Conservation (phyloP, 2,329 filamentous ascomycete species). For the Colletotrichum tropicale region DNA sequence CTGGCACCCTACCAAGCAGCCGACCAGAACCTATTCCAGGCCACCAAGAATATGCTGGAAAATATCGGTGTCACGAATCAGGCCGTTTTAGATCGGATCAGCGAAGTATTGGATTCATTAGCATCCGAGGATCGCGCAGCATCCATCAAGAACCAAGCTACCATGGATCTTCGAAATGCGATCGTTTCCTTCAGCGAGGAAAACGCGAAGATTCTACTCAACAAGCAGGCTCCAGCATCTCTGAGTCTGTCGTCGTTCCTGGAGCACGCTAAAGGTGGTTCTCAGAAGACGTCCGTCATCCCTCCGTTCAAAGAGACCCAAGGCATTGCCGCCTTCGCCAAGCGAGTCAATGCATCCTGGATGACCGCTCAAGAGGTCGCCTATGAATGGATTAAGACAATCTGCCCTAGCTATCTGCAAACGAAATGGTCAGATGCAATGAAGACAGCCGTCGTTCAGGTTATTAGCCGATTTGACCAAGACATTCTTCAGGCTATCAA, state of each 20-base stretch:
- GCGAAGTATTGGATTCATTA: conserved; percentile 57
- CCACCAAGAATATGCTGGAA: conserved; percentile 59
- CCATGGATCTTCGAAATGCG: conserved; percentile 53
- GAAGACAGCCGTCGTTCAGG: conserved; percentile 61
- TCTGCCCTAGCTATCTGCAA: conserved; percentile 56
- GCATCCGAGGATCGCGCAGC: conserved; percentile 54
- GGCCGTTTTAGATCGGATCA: conserved; percentile 47
- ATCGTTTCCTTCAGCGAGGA: conserved; percentile 58
- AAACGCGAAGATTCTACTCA: conserved; percentile 56
- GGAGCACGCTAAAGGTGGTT: conserved; percentile 64
- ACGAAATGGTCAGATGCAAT: conserved; percentile 62
- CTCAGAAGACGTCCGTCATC: conserved; percentile 52
- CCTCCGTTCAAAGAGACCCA: conserved; percentile 56
- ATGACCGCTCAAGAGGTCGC: conserved; percentile 61
- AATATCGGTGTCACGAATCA: conserved; percentile 58
- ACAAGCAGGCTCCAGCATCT: conserved; percentile 55
- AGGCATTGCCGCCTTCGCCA: conserved; percentile 57
- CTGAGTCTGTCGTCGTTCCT: conserved; percentile 66
- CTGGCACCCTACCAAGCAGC: conserved; percentile 61
- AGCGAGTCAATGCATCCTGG: conserved; percentile 52
- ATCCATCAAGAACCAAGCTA: conserved; percentile 50
- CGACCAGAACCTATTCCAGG: conserved; percentile 60
- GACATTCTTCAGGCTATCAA: conserved; percentile 52
- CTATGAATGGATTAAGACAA: conserved; percentile 60
- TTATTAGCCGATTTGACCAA: conserved; percentile 59